These are phyloP conservation scores for Paramecium octaurelia DNA, from an alignment of 73 alveolate species.

Conservation along the genomic window DNA sequence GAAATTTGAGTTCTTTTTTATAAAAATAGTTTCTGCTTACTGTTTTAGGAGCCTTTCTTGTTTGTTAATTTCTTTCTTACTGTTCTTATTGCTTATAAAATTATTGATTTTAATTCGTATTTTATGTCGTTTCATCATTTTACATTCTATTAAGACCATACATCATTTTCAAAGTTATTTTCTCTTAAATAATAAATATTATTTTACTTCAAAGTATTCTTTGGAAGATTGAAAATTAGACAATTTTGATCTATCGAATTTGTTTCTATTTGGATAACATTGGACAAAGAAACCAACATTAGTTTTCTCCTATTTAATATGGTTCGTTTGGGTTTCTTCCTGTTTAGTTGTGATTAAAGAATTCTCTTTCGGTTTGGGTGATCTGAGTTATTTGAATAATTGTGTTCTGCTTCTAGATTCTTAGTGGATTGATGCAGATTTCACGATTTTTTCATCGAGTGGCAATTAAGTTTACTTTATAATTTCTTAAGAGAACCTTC, in stretches of 20 bases:
- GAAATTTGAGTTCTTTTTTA: neutral
- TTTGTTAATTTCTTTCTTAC: neutral
- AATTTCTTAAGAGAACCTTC: neutral
- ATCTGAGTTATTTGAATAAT: neutral
- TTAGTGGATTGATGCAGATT: neutral
- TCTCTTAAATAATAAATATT: neutral
- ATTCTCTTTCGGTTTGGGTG: neutral
- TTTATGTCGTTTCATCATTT: neutral
- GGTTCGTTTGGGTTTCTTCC: neutral
- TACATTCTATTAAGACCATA: neutral
- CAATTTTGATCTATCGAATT: neutral
- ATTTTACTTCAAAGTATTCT: neutral
- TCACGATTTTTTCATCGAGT: neutral
- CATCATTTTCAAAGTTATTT: neutral
- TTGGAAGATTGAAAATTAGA: neutral
- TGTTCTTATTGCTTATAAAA: neutral
- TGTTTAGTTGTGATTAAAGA: neutral
- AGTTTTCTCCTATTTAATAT: neutral
- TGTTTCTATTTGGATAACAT: neutral
- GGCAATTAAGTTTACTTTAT: neutral
- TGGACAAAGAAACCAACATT: neutral
- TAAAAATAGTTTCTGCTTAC: neutral
- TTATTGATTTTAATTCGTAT: neutral
- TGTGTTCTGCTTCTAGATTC: neutral
- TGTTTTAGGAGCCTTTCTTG: neutral